Evolutionary conservation across 192 early-diverging fungal genomes (phyloP), one percentile per base, ranked within the genome.

Genomic region (Coemansia sp.): DNA sequence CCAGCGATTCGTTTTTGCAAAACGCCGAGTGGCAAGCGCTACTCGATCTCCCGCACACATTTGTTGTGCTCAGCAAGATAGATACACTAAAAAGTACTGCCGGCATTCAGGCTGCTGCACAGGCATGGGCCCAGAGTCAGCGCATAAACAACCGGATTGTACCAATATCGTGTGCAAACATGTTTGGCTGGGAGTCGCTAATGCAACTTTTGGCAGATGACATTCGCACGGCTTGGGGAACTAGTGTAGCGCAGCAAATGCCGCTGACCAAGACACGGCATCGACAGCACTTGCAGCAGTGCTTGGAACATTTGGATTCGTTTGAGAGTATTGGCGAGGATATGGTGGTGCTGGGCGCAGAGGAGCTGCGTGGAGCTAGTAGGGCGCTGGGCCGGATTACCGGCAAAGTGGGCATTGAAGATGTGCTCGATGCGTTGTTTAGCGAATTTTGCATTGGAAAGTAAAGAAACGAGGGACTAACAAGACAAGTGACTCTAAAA

Each of bases 381-480:
- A 73, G 84, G 18, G 80, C 85, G 4, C 37, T 91, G 36, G 88
- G 89, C 5, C 74, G 82, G 62, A 91, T 92, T 66, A 92, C 91
- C 5, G 88, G 91, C 23, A 64, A 76, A 17, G 81, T 88, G 3
- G 87, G 86, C 60, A 86, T 89, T 12, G 91, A 92, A 60, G 85
- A 90, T 58, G 79, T 92, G 5, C 72, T 92, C 4, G 89, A 89
- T 64, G 83, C 86, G 6, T 68, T 92, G 23, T 92, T 92, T 70
- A 73, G 85, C 34, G 78, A 87, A 52, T 90, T 92, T 54, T 92
- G 90, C 59, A 92, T 92, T 42, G 90, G 90, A 15, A 92, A 92
- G 77, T 83, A 44, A 70, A 20, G 40, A 34, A 34, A 8, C 31
- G 6, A 8, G 31, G 25, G 25, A 26, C 21, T 21, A 21, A 21